Conservation (phyloP, 2,329 filamentous ascomycete genomes). For the Phyllosticta capitalensis region DNA sequence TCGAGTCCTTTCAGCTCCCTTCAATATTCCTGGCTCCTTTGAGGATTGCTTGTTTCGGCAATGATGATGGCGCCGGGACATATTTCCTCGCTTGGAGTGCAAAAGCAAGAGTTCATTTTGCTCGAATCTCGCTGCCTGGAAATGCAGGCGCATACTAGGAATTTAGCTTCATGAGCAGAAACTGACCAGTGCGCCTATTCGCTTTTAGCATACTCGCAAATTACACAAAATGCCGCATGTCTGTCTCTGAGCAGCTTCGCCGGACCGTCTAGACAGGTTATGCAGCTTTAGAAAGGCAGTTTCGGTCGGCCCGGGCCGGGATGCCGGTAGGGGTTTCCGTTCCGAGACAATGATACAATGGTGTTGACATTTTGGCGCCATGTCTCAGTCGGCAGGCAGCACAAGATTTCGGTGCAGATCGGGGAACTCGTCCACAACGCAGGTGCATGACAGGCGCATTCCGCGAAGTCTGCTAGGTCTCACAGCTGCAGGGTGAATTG, state of each 20-base stretch:
- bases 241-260: background rate
- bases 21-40: too few species aligned
- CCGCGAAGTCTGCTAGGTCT: background rate
- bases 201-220: background rate
- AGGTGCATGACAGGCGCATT: background rate
- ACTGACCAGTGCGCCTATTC: background rate
- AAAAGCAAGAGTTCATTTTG: too few species aligned
- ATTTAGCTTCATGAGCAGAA: background rate
- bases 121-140: too few species aligned
- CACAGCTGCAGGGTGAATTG: background rate
- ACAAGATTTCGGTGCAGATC: background rate
- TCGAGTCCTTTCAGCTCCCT: background rate
- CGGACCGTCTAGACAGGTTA: background rate
- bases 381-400: background rate
- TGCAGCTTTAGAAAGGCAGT: background rate
- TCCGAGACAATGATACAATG: background rate
- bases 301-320: background rate
- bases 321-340: background rate
- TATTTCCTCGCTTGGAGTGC: too few species aligned
- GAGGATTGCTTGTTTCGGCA: too few species aligned
- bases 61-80: too few species aligned
- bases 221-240: background rate
- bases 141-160: background rate
- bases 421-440: too few species aligned
- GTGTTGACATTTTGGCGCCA: background rate